Evolutionary conservation across 2,329 filamentous ascomycete species (phyloP), one percentile per base, ranked within the genome.

Genomic region (Alternaria sp.): DNA sequence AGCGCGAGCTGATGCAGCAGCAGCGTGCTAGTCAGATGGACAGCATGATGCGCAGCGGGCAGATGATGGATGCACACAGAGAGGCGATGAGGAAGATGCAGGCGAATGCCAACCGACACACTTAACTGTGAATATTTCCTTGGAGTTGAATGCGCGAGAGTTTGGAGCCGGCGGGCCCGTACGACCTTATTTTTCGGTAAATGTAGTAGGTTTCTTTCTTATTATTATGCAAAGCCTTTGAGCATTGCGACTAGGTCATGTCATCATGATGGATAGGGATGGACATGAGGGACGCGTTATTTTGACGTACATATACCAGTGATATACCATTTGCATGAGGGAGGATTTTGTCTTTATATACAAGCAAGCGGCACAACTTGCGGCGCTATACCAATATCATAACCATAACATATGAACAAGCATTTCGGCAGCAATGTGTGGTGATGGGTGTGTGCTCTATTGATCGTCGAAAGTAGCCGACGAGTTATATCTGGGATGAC

Each of bases 11-110:
- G 42, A 86, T 86, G 49, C 86, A 85, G 65, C 84, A 87, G 64
- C 82, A 86, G 54, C 82, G 84, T 6, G 88, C 91, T 14, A 85
- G 85, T 51, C 84, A 84, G 38, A 88, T 93, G 69, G 90, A 93
- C 65, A 87, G 90, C 75, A 85, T 87, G 65, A 95, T 96, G 91
- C 85, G 92, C 54, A 88, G 87, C 16, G 89, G 89, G 0, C 87
- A 91, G 64, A 86, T 96, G 82, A 82, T 91, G 52, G 90, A 91
- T 46, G 85, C 89, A 22, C 94, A 97, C 76, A 85, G 90, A 20
- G 90, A 94, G 64, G 91, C 90, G 1, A 85, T 97, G 86, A 85
- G 91, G 64, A 89, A 85, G 75, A 91, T 97, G 89, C 93, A 97
- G 75, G 83, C 84, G 14, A 78, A 80, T 49, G 86, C 85, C 0